Percentiles rank a stretch among this genome's conserved stretches.
Evolutionary conservation across 2,329 filamentous ascomycete genomes (phyloP).

Genomic region (Amesomyces nigricolor): DNA sequence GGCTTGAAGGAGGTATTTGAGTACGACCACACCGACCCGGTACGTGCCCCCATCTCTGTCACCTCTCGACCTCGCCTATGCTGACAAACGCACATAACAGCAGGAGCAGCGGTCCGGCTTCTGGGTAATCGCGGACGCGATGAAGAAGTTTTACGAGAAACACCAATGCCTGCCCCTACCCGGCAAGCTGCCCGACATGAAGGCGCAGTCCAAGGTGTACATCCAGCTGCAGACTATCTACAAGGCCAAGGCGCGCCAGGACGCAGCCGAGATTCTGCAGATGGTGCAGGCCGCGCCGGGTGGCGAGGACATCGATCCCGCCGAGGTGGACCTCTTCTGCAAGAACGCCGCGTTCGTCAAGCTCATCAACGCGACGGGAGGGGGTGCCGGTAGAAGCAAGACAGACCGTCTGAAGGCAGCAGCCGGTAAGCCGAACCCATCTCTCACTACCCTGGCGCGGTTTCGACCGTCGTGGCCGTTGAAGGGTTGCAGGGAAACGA

Average conservation of each 20-base stretch:
- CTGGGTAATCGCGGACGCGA: slow-evolving; percentile 81
- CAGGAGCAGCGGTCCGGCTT: slow-evolving; percentile 56
- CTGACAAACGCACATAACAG: slow-evolving; percentile 22
- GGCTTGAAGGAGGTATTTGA: slow-evolving; percentile 74
- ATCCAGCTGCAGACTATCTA: slow-evolving; percentile 88
- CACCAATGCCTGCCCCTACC: slow-evolving; percentile 74
- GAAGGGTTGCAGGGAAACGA: not conserved
- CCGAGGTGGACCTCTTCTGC: slow-evolving; percentile 86
- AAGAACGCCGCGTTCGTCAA: slow-evolving; percentile 93
- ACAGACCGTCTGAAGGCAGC: slow-evolving; percentile 47
- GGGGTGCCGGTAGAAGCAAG: slow-evolving; percentile 22
- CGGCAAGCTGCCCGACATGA: slow-evolving; percentile 93
- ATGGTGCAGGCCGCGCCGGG: slow-evolving; percentile 50
- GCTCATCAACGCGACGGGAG: slow-evolving; percentile 59
- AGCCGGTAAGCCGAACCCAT: slow-evolving; percentile 42
- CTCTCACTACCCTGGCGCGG: not conserved
- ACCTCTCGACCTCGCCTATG: not conserved
- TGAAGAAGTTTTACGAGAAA: slow-evolving; percentile 68
- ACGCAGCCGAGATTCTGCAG: slow-evolving; percentile 67
- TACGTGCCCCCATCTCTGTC: slow-evolving; percentile 39
- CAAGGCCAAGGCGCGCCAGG: slow-evolving; percentile 76
- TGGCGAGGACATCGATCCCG: slow-evolving; percentile 54
- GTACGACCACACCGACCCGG: slow-evolving; percentile 47
- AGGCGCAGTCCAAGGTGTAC: slow-evolving; percentile 85
- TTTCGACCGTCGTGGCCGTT: not conserved